Evolutionary conservation across 306 rosid genomes (phyloP).

Genomic region (Oemleria cerasiformis): DNA sequence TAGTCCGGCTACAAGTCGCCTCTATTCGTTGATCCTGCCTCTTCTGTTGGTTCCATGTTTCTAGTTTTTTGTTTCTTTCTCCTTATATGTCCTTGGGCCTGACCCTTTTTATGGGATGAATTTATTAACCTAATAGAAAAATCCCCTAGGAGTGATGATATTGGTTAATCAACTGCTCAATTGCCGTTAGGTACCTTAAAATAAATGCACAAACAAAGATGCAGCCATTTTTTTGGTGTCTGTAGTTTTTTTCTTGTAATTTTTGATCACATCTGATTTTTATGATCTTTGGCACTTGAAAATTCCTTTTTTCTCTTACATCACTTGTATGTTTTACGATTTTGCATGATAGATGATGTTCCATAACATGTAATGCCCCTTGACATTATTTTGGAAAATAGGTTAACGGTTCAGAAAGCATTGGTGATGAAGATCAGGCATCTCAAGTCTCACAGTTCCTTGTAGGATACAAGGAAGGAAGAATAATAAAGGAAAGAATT

Average conservation of each 20-base stretch:
- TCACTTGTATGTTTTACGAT: neutral
- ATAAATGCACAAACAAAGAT: no score
- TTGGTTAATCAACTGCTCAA: neutral
- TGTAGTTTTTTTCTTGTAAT: neutral
- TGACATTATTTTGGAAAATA: constrained; percentile 14
- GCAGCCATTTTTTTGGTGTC: neutral
- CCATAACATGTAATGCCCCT: no score
- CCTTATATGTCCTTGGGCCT: no score
- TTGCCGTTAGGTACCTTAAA: no score
- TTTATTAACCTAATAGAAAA: no score
- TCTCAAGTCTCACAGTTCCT: constrained; percentile 63
- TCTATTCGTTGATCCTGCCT: no score
- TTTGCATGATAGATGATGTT: neutral
- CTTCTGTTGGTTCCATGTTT: no score
- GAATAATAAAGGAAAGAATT: constrained; percentile 45
- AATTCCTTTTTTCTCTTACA: neutral
- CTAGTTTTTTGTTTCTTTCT: no score
- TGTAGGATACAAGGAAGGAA: constrained; percentile 83
- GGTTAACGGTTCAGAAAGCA: constrained; percentile 79
- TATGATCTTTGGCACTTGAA: neutral
- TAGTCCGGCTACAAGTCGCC: no score
- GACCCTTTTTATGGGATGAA: no score
- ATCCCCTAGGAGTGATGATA: no score
- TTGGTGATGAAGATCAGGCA: constrained; percentile 68
- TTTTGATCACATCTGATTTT: neutral